Conservation (phyloP, 768 basidiomycete genomes). For the Tremella fuciformis region DNA sequence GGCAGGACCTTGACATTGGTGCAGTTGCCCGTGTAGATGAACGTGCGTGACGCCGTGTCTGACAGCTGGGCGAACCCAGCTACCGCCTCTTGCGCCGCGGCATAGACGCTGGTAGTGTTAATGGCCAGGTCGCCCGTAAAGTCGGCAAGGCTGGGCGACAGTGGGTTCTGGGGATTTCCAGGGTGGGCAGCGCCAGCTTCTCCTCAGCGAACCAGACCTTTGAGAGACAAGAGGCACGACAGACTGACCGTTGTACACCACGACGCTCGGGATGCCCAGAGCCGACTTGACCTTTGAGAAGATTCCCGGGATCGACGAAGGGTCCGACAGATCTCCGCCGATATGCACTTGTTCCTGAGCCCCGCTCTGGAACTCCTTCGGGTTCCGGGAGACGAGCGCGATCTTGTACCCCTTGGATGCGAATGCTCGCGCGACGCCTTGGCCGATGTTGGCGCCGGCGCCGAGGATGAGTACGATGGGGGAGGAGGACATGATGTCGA, state of each 20-base stretch:
- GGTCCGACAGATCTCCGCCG: too few relatives aligned
- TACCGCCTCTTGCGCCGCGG: slow-evolving; percentile 27
- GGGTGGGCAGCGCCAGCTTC: slow-evolving; percentile 5
- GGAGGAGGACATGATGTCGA: background rate
- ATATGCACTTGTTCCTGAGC: too few relatives aligned
- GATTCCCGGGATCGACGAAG: background rate
- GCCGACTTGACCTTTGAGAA: slow-evolving; percentile 16
- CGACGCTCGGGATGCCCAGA: slow-evolving; percentile 20
- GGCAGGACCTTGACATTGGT: slow-evolving; percentile 15
- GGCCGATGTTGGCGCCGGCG: slow-evolving; percentile 25
- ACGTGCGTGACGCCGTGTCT: slow-evolving; percentile 9
- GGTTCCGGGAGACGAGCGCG: slow-evolving; percentile 19
- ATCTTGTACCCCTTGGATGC: slow-evolving; percentile 22
- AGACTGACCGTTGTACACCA: slow-evolving; percentile 27
- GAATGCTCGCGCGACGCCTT: slow-evolving; percentile 17
- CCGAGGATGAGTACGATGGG: slow-evolving; percentile 25
- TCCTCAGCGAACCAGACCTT: too few relatives aligned
- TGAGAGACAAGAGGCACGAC: too few relatives aligned
- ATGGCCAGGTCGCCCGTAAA: slow-evolving; percentile 12
- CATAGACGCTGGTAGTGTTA: slow-evolving; percentile 14
- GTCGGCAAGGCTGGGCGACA: slow-evolving; percentile 9
- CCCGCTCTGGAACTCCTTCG: slow-evolving; percentile 13
- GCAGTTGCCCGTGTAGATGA: slow-evolving; percentile 27
- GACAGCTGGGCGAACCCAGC: slow-evolving; percentile 14
- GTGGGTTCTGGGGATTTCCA: slow-evolving; percentile 16